Conservation (phyloP, 1,284 basidiomycete genomes). For the Ustilago curta region DNA sequence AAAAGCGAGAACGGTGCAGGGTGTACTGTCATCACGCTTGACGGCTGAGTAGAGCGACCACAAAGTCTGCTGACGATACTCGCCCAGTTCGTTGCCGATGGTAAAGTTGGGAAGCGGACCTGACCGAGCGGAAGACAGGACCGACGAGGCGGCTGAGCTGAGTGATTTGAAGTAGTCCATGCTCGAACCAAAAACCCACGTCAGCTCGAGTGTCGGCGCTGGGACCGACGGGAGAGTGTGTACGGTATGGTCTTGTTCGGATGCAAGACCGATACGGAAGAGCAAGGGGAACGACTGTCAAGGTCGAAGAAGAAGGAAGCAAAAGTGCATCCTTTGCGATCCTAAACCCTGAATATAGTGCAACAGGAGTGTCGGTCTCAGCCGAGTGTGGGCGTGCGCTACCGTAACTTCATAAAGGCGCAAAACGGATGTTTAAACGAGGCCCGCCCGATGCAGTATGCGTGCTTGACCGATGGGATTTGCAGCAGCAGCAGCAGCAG, state of each 20-base stretch:
- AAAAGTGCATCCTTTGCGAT: not conserved
- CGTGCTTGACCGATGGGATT: not conserved
- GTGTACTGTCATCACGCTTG: slow-evolving; percentile 82
- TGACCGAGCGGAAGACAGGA: slow-evolving; percentile 81
- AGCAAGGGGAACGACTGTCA: not conserved
- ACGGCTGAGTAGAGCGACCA: slow-evolving; percentile 89
- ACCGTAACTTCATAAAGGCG: not conserved
- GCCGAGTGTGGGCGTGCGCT: slow-evolving; percentile 1
- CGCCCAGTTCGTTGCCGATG: slow-evolving; percentile 80
- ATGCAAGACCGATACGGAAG: not conserved
- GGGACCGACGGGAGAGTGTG: no score
- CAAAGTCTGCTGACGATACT: slow-evolving; percentile 77
- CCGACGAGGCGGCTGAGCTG: slow-evolving; percentile 86
- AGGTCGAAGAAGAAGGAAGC: not conserved
- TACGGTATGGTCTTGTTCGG: no score
- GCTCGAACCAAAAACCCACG: not conserved
- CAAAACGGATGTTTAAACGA: no score
- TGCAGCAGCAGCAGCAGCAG: no score
- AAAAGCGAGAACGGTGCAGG: slow-evolving; percentile 60
- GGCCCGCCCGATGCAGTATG: slow-evolving; percentile 1
- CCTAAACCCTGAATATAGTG: not conserved
- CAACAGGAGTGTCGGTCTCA: slow-evolving; percentile 3
- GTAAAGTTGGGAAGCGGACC: slow-evolving; percentile 89
- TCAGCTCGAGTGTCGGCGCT: not conserved
- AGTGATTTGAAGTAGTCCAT: slow-evolving; percentile 88